Evolutionary conservation across 1,284 basidiomycete genomes (phyloP).

Genomic region (Porogramme epimiltina): DNA sequence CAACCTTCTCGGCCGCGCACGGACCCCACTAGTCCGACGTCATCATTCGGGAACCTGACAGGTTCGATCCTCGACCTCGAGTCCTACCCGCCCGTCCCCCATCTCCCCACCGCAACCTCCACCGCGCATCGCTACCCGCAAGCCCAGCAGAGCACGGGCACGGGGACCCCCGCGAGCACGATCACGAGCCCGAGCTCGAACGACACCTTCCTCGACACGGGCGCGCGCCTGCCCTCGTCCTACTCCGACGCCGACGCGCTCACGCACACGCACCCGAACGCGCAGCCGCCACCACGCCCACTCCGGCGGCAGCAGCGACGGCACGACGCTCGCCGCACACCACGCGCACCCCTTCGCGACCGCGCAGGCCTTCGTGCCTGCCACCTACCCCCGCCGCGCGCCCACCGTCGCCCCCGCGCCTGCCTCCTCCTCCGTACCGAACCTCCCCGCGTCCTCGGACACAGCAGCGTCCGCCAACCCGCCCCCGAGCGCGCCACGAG

Average conservation of each 20-base stretch:
- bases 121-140: too few relatives aligned
- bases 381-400: slow-evolving; percentile 5
- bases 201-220: slow-evolving; percentile 14
- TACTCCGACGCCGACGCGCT: too few relatives aligned
- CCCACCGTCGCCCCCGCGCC: background rate
- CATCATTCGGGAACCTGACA: slow-evolving; percentile 18
- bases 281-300: too few relatives aligned
- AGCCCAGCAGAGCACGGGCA: too few relatives aligned
- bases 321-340: slow-evolving; percentile 10
- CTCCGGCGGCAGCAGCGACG: too few relatives aligned
- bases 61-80: slow-evolving; percentile 16
- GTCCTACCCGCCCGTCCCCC: background rate
- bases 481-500: slow-evolving; percentile 4
- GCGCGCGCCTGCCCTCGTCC: too few relatives aligned
- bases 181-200: background rate
- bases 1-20: slow-evolving; percentile 1
- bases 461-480: too few relatives aligned
- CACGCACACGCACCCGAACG: too few relatives aligned
- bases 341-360: slow-evolving; percentile 18
- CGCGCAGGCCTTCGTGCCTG: slow-evolving; percentile 6
- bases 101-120: background rate
- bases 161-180: background rate
- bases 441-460: too few relatives aligned
- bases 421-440: background rate
- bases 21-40: slow-evolving; percentile 12